Conservation (phyloP, 441 rosid species). For the Gossypium lobatum region DNA sequence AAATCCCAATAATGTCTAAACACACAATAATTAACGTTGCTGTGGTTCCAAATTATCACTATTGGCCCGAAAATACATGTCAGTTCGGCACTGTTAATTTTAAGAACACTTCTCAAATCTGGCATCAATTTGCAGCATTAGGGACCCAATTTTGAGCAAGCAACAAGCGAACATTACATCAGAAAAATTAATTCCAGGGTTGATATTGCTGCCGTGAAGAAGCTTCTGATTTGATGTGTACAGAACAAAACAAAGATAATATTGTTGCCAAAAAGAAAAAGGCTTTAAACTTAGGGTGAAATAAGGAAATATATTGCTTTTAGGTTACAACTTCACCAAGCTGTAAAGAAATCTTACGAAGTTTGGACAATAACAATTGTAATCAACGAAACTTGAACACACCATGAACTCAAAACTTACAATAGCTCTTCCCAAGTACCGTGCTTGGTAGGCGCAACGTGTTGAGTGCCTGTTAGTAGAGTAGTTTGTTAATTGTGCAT, state of each 20-base stretch:
- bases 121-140: neutral
- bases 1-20: too few species aligned
- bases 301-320: neutral
- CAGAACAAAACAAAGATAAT: neutral
- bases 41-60: too few species aligned
- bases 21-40: too few species aligned
- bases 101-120: neutral
- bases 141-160: slow-evolving; percentile 4
- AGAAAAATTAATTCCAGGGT: neutral
- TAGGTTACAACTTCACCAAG: neutral
- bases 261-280: neutral
- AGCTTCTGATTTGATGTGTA: neutral
- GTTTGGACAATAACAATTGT: neutral
- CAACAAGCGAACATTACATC: neutral
- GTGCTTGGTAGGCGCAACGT: neutral
- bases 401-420: neutral
- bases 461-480: neutral
- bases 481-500: neutral
- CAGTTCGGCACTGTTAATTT: too few species aligned
- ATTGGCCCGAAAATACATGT: too few species aligned
- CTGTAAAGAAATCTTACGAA: neutral
- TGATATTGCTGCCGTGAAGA: neutral
- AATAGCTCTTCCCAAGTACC: neutral
- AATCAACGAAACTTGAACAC: neutral
- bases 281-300: neutral